phyloP scores from a whole-genome alignment of 495 filamentous ascomycete species.

The Penicillium lagena region DNA sequence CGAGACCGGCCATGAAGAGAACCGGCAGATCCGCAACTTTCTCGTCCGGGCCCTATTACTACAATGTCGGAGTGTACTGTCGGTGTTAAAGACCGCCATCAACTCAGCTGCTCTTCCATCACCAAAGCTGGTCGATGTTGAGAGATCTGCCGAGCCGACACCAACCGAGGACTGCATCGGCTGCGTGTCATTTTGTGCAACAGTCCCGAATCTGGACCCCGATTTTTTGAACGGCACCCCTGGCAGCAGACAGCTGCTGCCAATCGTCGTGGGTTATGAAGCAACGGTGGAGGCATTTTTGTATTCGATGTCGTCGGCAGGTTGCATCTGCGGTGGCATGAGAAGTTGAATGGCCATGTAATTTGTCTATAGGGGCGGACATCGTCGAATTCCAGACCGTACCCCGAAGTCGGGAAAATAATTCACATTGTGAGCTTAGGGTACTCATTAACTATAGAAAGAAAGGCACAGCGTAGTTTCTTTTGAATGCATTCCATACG shows the following conservation, averaged over 20 bases:
- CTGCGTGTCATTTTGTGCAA: slow-evolving; percentile 4
- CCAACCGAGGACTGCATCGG: not conserved
- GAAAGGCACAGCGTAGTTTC: too few relatives aligned
- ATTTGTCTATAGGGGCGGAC: too few relatives aligned
- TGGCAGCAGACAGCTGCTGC: slow-evolving; percentile 20
- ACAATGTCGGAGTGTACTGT: slow-evolving; percentile 25
- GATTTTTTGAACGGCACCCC: slow-evolving; percentile 1
- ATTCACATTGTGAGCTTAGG: too few relatives aligned
- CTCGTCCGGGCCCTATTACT: slow-evolving; percentile 23
- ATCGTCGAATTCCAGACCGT: too few relatives aligned
- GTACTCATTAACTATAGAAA: too few relatives aligned
- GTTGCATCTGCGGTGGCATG: slow-evolving; percentile 22
- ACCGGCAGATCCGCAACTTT: slow-evolving; percentile 26
- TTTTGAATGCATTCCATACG: too few relatives aligned
- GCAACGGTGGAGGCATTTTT: slow-evolving; percentile 27
- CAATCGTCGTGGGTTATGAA: slow-evolving; percentile 30
- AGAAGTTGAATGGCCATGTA: too few relatives aligned
- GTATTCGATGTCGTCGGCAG: slow-evolving; percentile 19
- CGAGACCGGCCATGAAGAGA: slow-evolving; percentile 29
- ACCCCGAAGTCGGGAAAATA: too few relatives aligned
- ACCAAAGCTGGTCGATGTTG: slow-evolving; percentile 7
- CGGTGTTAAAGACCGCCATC: slow-evolving; percentile 15
- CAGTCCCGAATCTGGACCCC: slow-evolving; percentile 3
- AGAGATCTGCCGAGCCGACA: slow-evolving; percentile 2
- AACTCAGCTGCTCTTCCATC: slow-evolving; percentile 5